phyloP scores from a whole-genome alignment of 1,139 yeast genomes.

The Candida pseudocylindracea region DNA sequence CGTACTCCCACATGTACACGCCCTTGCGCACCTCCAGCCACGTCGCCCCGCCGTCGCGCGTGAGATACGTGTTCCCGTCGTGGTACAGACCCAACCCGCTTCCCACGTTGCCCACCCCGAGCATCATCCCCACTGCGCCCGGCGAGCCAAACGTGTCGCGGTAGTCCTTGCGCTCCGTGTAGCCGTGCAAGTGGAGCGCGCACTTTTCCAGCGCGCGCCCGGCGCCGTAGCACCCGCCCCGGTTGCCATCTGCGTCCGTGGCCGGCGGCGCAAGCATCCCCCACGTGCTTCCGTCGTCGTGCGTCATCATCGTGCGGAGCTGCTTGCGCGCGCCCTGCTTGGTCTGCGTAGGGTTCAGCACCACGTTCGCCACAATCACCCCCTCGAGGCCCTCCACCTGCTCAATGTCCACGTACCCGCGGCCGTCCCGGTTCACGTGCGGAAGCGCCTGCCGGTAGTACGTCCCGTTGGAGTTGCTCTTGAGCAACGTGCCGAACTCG shows the following conservation, averaged over 20 bases:
- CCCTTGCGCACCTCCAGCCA: conserved; percentile 72
- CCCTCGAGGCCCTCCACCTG: conserved; percentile 80
- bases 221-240: conserved; percentile 19
- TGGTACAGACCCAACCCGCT: conserved; percentile 23
- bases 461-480: conserved; percentile 90
- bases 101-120: conserved; percentile 88
- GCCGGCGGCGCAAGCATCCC: conserved; percentile 42
- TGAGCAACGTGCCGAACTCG: conserved; percentile 68
- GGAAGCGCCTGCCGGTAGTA: conserved; percentile 55
- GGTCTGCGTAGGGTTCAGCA: conserved; percentile 21
- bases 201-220: conserved; percentile 34
- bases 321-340: conserved; percentile 13
- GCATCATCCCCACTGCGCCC: conserved; percentile 70
- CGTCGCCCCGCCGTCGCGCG: conserved; percentile 73
- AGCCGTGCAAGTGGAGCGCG: conserved; percentile 75
- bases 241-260: conserved; percentile 37
- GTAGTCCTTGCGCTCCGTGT: conserved; percentile 63
- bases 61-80: conserved; percentile 34
- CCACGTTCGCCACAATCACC: conserved; percentile 50
- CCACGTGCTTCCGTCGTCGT: conserved; percentile 92
- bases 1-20: conserved; percentile 80
- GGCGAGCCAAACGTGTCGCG: conserved; percentile 79
- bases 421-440: conserved; percentile 50
- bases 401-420: conserved; percentile 81
- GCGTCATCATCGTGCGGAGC: conserved; percentile 54